Evolutionary conservation across 2,329 filamentous ascomycete species (phyloP).

Genomic region (Monilinia polystroma): DNA sequence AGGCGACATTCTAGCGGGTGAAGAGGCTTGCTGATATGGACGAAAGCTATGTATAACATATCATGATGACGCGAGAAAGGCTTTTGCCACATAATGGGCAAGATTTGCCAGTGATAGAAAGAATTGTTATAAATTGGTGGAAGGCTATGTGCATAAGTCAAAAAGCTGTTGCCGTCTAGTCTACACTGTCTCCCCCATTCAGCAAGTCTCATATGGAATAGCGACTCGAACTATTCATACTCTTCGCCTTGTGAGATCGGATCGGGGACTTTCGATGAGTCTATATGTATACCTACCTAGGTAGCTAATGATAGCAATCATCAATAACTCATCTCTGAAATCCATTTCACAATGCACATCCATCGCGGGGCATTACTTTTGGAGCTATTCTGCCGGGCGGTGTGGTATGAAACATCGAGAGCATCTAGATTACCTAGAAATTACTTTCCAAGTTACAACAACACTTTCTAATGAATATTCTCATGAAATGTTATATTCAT

Average conservation of each 20-base stretch:
- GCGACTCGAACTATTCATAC: background rate
- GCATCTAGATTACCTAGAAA: background rate
- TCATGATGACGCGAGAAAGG: background rate
- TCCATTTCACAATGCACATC: background rate
- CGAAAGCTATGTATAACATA: background rate
- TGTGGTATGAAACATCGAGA: background rate
- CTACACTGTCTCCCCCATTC: background rate
- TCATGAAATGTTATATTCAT: background rate
- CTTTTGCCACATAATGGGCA: background rate
- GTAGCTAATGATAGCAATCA: background rate
- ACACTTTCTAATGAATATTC: background rate
- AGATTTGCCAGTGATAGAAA: background rate
- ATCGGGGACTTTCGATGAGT: background rate
- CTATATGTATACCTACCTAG: background rate
- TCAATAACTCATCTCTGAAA: background rate
- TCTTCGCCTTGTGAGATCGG: background rate
- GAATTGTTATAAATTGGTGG: background rate
- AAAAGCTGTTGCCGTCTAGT: background rate
- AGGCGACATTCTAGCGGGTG: background rate
- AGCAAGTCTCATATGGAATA: background rate
- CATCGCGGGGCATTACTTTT: slow-evolving; percentile 4
- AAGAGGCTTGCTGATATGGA: background rate
- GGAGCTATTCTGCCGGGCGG: slow-evolving; percentile 20
- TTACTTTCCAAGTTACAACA: background rate
- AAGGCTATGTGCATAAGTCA: background rate